phyloP scores from a whole-genome alignment of 192 early-diverging fungal genomes.

The Thamnidium elegans region DNA sequence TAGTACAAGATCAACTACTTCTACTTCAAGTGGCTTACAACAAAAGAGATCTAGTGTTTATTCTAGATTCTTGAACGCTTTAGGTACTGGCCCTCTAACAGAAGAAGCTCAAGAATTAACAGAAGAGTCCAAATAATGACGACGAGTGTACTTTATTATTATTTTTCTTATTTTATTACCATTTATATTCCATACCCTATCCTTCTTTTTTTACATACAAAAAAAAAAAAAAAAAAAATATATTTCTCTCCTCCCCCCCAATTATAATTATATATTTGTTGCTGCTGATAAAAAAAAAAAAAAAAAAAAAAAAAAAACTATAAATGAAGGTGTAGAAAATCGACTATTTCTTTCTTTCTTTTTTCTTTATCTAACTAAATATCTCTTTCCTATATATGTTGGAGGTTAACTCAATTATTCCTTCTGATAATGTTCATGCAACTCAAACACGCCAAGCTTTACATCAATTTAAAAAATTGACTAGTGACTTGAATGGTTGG shows the following conservation, averaged over 20 bases:
- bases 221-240: no score
- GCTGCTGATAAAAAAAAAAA: no score
- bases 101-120: neutral
- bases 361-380: neutral
- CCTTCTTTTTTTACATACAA: neutral
- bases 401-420: neutral
- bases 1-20: conserved; percentile 20
- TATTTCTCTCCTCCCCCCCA: no score
- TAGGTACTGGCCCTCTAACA: conserved; percentile 7
- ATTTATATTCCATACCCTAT: neutral
- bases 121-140: conserved; percentile 11
- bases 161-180: neutral
- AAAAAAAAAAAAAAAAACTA: neutral
- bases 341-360: neutral
- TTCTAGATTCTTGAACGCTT: conserved; percentile 25
- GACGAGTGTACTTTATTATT: neutral
- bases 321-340: neutral
- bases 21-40: neutral
- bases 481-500: conserved; percentile 44
- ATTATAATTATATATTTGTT: no score
- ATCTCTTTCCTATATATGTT: neutral
- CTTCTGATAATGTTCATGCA: neutral
- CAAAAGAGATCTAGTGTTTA: conserved; percentile 33
- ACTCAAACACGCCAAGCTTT: neutral
- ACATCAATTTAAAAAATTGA: conserved; percentile 40